Conservation (phyloP, 495 filamentous ascomycete genomes). For the Tuber umbilicatum region DNA sequence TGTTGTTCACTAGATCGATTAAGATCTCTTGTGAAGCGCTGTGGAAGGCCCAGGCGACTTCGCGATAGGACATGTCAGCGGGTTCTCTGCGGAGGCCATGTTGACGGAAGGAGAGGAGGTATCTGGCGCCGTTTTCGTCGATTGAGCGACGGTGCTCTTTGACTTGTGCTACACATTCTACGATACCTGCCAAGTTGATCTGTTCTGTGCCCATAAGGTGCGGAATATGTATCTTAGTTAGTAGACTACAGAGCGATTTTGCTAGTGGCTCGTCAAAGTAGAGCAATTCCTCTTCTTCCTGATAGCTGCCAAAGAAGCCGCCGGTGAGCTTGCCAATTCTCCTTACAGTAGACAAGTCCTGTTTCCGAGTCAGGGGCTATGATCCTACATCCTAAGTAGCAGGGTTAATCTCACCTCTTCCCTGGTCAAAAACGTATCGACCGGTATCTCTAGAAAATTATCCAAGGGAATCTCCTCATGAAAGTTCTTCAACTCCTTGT, state of each 20-base stretch:
- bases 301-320: slow-evolving; percentile 49
- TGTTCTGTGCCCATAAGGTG: slow-evolving; percentile 84
- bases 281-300: slow-evolving; percentile 33
- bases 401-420: slow-evolving; percentile 45
- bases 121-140: slow-evolving; percentile 87
- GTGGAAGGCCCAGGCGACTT: slow-evolving; percentile 92
- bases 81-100: slow-evolving; percentile 60
- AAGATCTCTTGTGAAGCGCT: slow-evolving; percentile 89
- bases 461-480: slow-evolving; percentile 77
- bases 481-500: slow-evolving; percentile 72
- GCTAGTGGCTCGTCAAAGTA: slow-evolving; percentile 69
- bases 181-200: slow-evolving; percentile 76
- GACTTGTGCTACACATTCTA: slow-evolving; percentile 80
- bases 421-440: slow-evolving; percentile 57
- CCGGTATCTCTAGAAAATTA: slow-evolving; percentile 64
- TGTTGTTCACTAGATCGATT: slow-evolving; percentile 73
- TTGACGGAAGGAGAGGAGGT: slow-evolving; percentile 82
- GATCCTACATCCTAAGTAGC: slow-evolving; percentile 29
- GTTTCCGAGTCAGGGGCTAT: slow-evolving; percentile 25
- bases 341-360: slow-evolving; percentile 46
- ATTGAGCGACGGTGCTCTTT: slow-evolving; percentile 85
- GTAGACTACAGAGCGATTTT: slow-evolving; percentile 62
- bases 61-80: slow-evolving; percentile 76
- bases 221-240: slow-evolving; percentile 68
- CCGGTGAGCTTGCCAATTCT: slow-evolving; percentile 52